Percentiles rank a stretch among this genome's conserved stretches.
Conservation (phyloP, 192 early-diverging fungal genomes). For the Kickxella alabastrina region DNA sequence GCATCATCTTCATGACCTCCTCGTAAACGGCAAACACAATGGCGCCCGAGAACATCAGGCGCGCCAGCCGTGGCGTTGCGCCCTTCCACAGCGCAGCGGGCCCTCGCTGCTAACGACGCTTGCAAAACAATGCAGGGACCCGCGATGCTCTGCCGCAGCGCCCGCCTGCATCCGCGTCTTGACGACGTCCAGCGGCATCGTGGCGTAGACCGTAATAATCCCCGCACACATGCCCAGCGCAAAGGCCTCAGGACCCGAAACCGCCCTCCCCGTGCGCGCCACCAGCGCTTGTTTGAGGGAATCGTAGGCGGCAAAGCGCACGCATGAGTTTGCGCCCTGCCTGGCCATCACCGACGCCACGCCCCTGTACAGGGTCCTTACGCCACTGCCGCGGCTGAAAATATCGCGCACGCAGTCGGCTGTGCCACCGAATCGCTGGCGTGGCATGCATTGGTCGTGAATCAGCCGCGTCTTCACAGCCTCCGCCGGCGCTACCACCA, state of each 20-base stretch:
- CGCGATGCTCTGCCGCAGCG: constrained; percentile 63
- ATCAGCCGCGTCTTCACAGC: constrained; percentile 97
- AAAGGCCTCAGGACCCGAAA: constrained; percentile 62
- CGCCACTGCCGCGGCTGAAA: constrained; percentile 68
- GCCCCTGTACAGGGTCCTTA: constrained; percentile 85
- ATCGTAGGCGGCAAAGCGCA: constrained; percentile 85
- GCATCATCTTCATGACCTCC: constrained; percentile 40
- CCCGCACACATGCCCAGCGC: constrained; percentile 81
- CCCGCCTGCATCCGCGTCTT: constrained; percentile 96
- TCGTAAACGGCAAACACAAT: constrained; percentile 54
- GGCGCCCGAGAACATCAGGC: constrained; percentile 60
- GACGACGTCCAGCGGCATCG: constrained; percentile 96
- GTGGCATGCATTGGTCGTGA: constrained; percentile 74
- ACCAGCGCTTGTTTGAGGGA: constrained; percentile 60
- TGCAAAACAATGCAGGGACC: constrained; percentile 68
- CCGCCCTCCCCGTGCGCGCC: neutral
- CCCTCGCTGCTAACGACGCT: constrained; percentile 75
- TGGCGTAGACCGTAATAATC: constrained; percentile 89
- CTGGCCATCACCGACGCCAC: constrained; percentile 87
- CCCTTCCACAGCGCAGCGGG: constrained; percentile 87
- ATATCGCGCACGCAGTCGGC: constrained; percentile 61
- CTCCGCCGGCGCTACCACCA: constrained; percentile 91
- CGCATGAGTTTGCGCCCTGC: constrained; percentile 94
- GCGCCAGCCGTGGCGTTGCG: constrained; percentile 82
- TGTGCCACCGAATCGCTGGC: constrained; percentile 75